Conservation (phyloP, 768 basidiomycete genomes). For the Trametes punicea region DNA sequence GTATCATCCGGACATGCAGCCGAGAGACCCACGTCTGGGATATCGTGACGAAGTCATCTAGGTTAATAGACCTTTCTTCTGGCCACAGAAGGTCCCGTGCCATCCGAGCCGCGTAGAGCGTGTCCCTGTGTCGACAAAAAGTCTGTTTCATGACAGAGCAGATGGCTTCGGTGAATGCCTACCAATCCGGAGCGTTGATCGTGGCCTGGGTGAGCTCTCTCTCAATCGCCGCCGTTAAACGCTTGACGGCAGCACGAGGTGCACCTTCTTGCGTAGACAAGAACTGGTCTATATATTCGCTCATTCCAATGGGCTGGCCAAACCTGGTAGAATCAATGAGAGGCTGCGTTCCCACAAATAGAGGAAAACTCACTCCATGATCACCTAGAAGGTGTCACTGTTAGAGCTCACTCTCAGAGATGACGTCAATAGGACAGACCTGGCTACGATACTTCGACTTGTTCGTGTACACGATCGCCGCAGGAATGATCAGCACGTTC, state of each 20-base stretch:
- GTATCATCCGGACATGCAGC: constrained; percentile 2
- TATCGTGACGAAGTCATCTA: constrained; percentile 78
- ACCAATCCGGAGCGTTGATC: constrained; percentile 95
- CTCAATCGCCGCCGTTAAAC: constrained; percentile 75
- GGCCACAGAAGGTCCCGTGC: constrained; percentile 93
- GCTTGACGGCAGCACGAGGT: constrained; percentile 79
- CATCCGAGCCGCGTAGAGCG: constrained; percentile 87
- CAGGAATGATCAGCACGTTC: constrained; percentile 70
- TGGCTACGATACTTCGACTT: constrained; percentile 93
- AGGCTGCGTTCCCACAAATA: background rate
- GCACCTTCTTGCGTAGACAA: constrained; percentile 63
- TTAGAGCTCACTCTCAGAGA: constrained; percentile 3
- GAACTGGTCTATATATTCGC: constrained; percentile 74
- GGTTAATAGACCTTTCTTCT: constrained; percentile 66
- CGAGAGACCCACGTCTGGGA: constrained; percentile 79
- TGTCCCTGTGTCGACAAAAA: constrained; percentile 59
- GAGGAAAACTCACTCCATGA: constrained; percentile 58
- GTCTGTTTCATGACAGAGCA: background rate
- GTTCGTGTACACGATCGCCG: constrained; percentile 91
- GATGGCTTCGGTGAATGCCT: constrained; percentile 28
- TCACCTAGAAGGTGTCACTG: constrained; percentile 44
- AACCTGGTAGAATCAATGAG: constrained; percentile 48
- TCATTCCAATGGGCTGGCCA: constrained; percentile 75
- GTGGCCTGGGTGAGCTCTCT: constrained; percentile 67
- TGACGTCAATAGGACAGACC: constrained; percentile 44